Evolutionary conservation across 148 eudicot genomes (phyloP), one percentile per base, ranked within the genome.

Genomic region (Rhododendron vialii): DNA sequence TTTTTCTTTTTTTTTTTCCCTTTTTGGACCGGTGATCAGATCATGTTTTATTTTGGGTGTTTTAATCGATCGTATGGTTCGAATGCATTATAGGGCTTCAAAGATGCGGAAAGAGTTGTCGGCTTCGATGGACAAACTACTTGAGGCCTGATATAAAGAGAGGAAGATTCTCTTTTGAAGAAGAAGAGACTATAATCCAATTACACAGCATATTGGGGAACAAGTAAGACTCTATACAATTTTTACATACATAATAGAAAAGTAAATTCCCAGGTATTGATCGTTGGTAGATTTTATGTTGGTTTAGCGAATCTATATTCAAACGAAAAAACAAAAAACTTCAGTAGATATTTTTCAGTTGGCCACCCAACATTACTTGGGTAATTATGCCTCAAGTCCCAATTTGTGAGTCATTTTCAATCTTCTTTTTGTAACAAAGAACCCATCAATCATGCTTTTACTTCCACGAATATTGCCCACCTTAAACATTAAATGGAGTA

Each of bases 51-150:
- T 59, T 30, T 71, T 28, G 7, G 1, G 38, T 17, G 17, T 10
- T 24, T 69, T 14, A 71, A 36, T 36, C 3, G 2, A 28, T 69
- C 30, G 7, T 30, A 1, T 4, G 36, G 76, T 71, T 28, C 38
- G 1, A 71, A 71, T 30, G 36, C 76, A 71, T 55, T 86, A 80
- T 33, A 96, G 99, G 96, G 28, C 92, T 97, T 47, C 93, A 95
- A 86, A 95, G 99, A 89, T 97, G 99, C 85, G 99, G 99, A 26
- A 97, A 97, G 93, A 97, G 99, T 47, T 95, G 99, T 43, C 91
- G 99, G 1, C 93, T 97, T 28, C 90, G 99, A 11, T 97, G 99
- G 99, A 97, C 99, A 0, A 97, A 97, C 80, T 97, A 95, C 89
- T 92, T 97, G 86, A 89, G 99, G 85, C 99, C 99, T 14, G 99